phyloP scores from a whole-genome alignment of 176 grass and related monocot species.

The Carex parvula region DNA sequence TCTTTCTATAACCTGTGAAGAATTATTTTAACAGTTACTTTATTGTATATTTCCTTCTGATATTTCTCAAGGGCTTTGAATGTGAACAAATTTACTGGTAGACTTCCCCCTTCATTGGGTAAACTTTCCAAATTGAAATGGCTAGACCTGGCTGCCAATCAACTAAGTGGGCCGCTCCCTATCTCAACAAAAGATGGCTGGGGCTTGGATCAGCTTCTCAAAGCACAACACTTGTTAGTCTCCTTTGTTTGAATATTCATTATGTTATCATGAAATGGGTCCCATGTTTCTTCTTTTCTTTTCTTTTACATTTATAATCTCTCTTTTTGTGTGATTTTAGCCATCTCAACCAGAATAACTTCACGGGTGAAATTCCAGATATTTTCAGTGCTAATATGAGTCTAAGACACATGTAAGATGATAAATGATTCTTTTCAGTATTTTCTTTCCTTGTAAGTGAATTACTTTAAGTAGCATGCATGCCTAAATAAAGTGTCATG shows the following conservation, averaged over 20 bases:
- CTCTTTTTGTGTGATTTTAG: constrained; percentile 37
- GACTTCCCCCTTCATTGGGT: constrained; percentile 59
- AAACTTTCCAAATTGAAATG: constrained; percentile 51
- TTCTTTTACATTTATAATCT: neutral
- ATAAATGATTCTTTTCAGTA: neutral
- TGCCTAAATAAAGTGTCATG: neutral
- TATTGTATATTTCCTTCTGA: neutral
- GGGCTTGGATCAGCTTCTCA: constrained; percentile 62
- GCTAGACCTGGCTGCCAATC: constrained; percentile 60
- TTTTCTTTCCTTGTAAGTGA: neutral
- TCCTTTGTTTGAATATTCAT: neutral
- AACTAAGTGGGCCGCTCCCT: constrained; percentile 47
- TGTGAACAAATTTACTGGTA: constrained; percentile 51
- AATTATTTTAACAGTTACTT: neutral
- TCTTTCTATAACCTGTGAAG: neutral
- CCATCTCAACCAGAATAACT: constrained; percentile 66
- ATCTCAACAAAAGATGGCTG: constrained; percentile 38
- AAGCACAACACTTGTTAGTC: constrained; percentile 59
- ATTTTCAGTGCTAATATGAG: constrained; percentile 51
- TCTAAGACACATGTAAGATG: constrained; percentile 68
- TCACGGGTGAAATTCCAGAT: constrained; percentile 49
- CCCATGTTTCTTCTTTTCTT: neutral
- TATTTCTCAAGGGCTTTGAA: constrained; percentile 47
- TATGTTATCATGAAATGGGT: neutral
- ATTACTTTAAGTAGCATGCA: neutral